Conservation (phyloP, 352 stramenopile species). For the Phytophthora citricola region DNA sequence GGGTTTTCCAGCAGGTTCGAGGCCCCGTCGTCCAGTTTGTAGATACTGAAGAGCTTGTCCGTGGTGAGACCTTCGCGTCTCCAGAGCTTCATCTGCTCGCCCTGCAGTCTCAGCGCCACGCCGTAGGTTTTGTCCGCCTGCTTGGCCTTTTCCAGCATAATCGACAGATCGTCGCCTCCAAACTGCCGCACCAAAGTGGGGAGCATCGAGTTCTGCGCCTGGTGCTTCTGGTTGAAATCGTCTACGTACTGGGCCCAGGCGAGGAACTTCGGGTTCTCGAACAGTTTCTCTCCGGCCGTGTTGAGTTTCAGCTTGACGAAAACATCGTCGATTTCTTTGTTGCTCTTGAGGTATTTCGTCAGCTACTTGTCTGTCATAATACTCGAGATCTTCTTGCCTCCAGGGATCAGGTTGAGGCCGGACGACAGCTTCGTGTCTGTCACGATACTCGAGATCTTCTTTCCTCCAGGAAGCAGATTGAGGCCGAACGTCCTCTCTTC, state of each 20-base stretch:
- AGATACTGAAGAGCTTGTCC: constrained; percentile 5
- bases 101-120: constrained; percentile 5
- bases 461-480: too few relatives aligned
- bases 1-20: constrained; percentile 3
- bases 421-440: too few relatives aligned
- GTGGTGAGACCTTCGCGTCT: not conserved
- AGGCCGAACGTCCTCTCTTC: too few relatives aligned
- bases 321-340: too few relatives aligned
- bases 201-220: not conserved
- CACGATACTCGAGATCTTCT: too few relatives aligned
- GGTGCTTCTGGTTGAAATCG: not conserved
- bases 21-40: constrained; percentile 1
- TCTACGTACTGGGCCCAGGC: constrained; percentile 8
- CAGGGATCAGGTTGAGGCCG: too few relatives aligned
- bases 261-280: constrained; percentile 2
- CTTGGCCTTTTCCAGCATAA: too few relatives aligned
- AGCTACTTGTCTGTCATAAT: too few relatives aligned
- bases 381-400: too few relatives aligned
- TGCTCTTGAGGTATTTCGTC: too few relatives aligned
- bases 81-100: constrained; percentile 5
- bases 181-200: not conserved
- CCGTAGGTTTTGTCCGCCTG: too few relatives aligned
- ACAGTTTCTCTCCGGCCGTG: not conserved
- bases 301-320: constrained; percentile 9
- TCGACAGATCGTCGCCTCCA: not conserved